Base-by-base conservation (phyloP, 2,329 filamentous ascomycete genomes). In the Cadophora luteo-olivacea region DNA sequence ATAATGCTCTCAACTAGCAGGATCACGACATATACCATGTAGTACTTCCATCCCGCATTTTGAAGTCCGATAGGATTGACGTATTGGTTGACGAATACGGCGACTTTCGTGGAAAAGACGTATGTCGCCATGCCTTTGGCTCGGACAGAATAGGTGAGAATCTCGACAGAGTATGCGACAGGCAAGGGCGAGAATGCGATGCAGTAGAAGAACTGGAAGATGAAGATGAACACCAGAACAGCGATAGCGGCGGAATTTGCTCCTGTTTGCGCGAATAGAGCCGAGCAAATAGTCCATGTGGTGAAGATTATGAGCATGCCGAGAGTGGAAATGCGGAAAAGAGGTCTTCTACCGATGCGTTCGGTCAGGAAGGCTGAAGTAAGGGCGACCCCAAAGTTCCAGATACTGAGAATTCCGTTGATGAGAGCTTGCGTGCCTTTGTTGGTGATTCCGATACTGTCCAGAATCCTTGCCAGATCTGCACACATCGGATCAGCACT, bases 381-480 rank as follows among this genome's bases (percentile, higher is more conserved):
- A 82, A 45, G 81, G 77, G 25, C 76, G 70, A 0, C 79, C 79
- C 16, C 78, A 82, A 52, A 79, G 82, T 32, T 83, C 68, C 25
- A 84, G 73, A 66, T 78, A 75, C 82, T 82, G 84, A 72, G 81
- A 82, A 22, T 80, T 78, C 64, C 80, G 80, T 12, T 81, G 80
- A n/a, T 85, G 75, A 72, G 83, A 83, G 74, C 84, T 82, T 36
- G 81, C 77, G 7, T 81, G 82, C 76, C 84, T 84, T 67, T 79
- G 79, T 16, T 78, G 76, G 22, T 55, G 14, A n/a, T 55, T 55
- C 52, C 52, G 9, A 55, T 55, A 16, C 52, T 33, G 16, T 55
- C 52, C 29, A 55, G 14, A 33, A 55, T 55, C n/a, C 29, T 33
- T n/a, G 29, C 52, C 52, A 55, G 52, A 16, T 55, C 52, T 55